Percentiles rank a stretch among this genome's conserved stretches.
Evolutionary conservation across 2,329 filamentous ascomycete species (phyloP).

Genomic region (Capronia epimyces): DNA sequence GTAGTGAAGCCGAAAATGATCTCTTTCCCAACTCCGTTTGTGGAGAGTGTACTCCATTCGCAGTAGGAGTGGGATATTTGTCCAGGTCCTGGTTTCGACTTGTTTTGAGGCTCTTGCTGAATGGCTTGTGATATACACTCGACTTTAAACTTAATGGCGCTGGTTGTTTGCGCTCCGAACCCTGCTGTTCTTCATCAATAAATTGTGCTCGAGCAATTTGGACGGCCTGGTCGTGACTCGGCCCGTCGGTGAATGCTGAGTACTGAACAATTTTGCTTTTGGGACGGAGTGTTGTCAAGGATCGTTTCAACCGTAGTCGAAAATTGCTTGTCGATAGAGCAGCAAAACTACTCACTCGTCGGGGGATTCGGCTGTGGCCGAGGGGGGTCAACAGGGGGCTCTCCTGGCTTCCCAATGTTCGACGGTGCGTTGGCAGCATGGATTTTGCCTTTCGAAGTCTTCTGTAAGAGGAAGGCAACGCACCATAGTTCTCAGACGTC

Average conservation of each 20-base stretch:
- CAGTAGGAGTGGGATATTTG: background rate
- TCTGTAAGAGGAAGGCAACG: slow-evolving; percentile 44
- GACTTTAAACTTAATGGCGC: background rate
- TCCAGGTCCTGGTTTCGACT: background rate
- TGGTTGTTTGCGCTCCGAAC: slow-evolving; percentile 26
- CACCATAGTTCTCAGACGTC: slow-evolving; percentile 31
- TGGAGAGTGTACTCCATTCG: background rate
- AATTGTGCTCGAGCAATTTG: slow-evolving; percentile 40
- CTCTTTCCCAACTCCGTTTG: slow-evolving; percentile 28
- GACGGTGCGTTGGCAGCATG: slow-evolving; percentile 40
- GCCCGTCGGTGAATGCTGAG: slow-evolving; percentile 23
- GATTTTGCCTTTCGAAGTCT: slow-evolving; percentile 45
- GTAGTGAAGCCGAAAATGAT: slow-evolving; percentile 40
- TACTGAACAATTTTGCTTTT: slow-evolving; percentile 29
- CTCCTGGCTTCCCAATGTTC: background rate
- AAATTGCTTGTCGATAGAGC: slow-evolving; percentile 14
- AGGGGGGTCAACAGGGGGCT: slow-evolving; percentile 13
- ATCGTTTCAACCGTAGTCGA: slow-evolving; percentile 34
- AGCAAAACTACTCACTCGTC: slow-evolving; percentile 3
- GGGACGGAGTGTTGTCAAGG: slow-evolving; percentile 38
- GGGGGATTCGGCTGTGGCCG: background rate
- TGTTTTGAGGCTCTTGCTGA: slow-evolving; percentile 25
- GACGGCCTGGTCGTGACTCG: slow-evolving; percentile 36
- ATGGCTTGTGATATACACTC: slow-evolving; percentile 10
- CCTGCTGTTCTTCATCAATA: slow-evolving; percentile 28